A percentile compares a stretch with the other conserved stretches of the same genome.
phyloP scores from a whole-genome alignment of 2,329 filamentous ascomycete genomes.

The Dothideomycetes sp. region DNA sequence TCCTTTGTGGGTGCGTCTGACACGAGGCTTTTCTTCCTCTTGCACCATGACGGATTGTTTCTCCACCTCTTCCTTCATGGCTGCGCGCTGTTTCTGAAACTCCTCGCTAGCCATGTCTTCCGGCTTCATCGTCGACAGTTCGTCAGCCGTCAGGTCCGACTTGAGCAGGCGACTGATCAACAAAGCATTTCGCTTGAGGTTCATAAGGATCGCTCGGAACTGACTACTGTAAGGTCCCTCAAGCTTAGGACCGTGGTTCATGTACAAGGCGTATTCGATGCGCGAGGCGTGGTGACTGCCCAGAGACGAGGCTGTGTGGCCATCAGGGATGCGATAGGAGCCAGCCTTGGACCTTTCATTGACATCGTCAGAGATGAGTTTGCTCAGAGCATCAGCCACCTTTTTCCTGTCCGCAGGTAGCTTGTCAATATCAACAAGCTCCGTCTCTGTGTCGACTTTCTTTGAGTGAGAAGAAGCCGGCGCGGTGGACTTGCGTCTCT shows the following conservation, averaged over 20 bases:
- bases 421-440: slow-evolving; percentile 29
- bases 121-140: slow-evolving; percentile 75
- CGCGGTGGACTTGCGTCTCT: slow-evolving; percentile 5
- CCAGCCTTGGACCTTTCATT: slow-evolving; percentile 55
- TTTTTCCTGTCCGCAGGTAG: slow-evolving; percentile 57
- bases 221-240: slow-evolving; percentile 52
- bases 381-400: slow-evolving; percentile 59
- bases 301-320: slow-evolving; percentile 50
- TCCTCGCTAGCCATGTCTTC: slow-evolving; percentile 91
- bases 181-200: slow-evolving; percentile 78
- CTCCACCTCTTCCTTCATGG: slow-evolving; percentile 66
- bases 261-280: slow-evolving; percentile 61
- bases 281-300: slow-evolving; percentile 63
- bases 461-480: slow-evolving; percentile 20
- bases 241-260: slow-evolving; percentile 45
- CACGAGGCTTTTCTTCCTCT: slow-evolving; percentile 60
- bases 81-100: slow-evolving; percentile 64
- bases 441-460: slow-evolving; percentile 20
- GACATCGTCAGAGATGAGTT: slow-evolving; percentile 56
- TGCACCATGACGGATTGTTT: slow-evolving; percentile 76
- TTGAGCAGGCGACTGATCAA: slow-evolving; percentile 67
- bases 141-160: slow-evolving; percentile 58
- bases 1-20: slow-evolving; percentile 87
- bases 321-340: slow-evolving; percentile 51
- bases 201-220: slow-evolving; percentile 68